Evolutionary conservation across 1,284 basidiomycete genomes (phyloP), one percentile per base, ranked within the genome.

Genomic region (Cerioporus squamosus): DNA sequence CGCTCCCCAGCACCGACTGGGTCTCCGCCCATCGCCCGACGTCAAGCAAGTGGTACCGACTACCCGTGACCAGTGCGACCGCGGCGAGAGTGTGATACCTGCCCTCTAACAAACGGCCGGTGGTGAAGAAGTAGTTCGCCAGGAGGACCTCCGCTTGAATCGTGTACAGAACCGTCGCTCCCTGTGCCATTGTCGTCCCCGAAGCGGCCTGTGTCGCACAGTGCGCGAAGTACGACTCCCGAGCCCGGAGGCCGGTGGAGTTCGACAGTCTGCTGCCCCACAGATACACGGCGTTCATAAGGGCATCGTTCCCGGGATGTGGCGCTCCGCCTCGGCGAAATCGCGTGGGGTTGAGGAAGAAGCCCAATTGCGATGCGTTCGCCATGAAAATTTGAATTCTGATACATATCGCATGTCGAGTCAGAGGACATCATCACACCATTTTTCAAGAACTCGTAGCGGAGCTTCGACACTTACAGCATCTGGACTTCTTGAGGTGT

Each of bases 101-200:
- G 2, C 79, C 80, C 61, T 82, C 79, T 0, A 81, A 63, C 23
- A 74, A 62, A 17, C 76, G 70, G n/a, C 71, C 73, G 18, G 73
- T 70, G 45, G 72, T 72, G 49, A 78, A 74, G 66, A 79, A 80
- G 60, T 81, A 81, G 47, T 74, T 71, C 0, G 79, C 75, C 24
- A 83, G 71, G 8, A 83, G 74, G 6, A 79, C 67, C 52, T 81
- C 77, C 0, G 79, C 77, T 61, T 81, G 79, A 6, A 80, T 72
- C 9, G 66, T 69, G 46, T 79, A 69, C 15, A 70, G 49, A 12
- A 66, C 57, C 24, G 46, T 67, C 9, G 72, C 70, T 51, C 76
- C 72, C 15, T 72, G 65, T 12, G 68, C 49, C 39, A 36, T 68
- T 53, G 65, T 53, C 46, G 66, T 71, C 47, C 56, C 69, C 4